Base-by-base conservation (phyloP, 2,329 filamentous ascomycete genomes). In the Beauveria asiatica region DNA sequence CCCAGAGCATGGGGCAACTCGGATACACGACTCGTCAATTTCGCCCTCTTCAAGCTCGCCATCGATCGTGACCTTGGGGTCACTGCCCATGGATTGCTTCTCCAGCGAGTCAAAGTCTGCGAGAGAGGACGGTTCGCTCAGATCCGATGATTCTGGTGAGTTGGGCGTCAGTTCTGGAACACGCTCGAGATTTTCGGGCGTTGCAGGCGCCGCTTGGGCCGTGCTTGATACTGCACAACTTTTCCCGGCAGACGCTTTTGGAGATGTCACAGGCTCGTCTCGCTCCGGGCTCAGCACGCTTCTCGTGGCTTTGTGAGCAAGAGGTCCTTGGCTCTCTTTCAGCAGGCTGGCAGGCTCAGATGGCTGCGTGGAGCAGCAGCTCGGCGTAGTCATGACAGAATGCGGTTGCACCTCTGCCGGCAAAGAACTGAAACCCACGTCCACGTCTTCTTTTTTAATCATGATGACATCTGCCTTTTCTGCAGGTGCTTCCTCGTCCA, bases 111-210 rank as follows among this genome's bases (percentile, higher is more conserved):
- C 44, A 11, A 60, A 5, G 1, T 55, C 45, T 13, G 41, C 30
- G 8, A 49, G 30, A 27, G 45, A 46, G 0, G 53, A 27, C 5
- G 46, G 39, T 11, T 49, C 50, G 3, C 57, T 60, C 42, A 54
- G 21, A 2, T 41, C 57, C 21, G 57, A 60, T 5, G 50, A 60
- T 5, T 54, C 42, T 16, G 57, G 50, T 8, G 57, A 60, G 33
- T 54, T 51, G 5, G 50, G 50, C 16, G 23, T 41, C 10, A 54
- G 13, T 4, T 59, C 57, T 19, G 57, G 48, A 39, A 21, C 25
- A 8, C 21, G 17, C 23, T 44, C 23, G 11, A 30, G 25, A 17
- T 10, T n/a, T 21, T 23, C 45, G 3, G 19, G 45, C 16, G 21
- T 27, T 10, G 10, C 21, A 10, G 30, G 10, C 2, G 33, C 19